phyloP scores from a whole-genome alignment of 179 eudicot species.

The Beta macrorhiza region DNA sequence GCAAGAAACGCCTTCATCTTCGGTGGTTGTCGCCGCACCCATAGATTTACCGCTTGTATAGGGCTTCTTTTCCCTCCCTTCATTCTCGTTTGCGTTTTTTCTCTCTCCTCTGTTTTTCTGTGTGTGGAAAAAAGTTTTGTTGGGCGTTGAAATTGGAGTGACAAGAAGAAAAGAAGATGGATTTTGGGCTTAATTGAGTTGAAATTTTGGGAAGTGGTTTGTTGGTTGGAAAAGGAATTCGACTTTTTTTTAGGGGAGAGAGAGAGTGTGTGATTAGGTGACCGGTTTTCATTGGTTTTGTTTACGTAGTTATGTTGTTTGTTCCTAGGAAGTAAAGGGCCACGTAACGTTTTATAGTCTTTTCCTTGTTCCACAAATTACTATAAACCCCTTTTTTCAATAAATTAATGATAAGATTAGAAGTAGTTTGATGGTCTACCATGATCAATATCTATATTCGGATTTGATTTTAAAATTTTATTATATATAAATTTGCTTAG shows the following conservation, averaged over 20 bases:
- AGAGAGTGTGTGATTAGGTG: background rate
- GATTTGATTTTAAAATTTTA: too few relatives aligned
- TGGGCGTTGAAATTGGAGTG: too few relatives aligned
- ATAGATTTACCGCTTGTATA: constrained; percentile 30
- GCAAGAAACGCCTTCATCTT: constrained; percentile 38
- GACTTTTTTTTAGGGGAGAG: background rate
- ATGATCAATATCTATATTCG: too few relatives aligned
- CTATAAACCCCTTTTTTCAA: too few relatives aligned
- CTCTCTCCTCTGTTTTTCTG: background rate
- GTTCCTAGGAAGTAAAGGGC: constrained; percentile 1
- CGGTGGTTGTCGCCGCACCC: constrained; percentile 38
- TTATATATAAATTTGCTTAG: too few relatives aligned
- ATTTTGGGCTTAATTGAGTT: background rate
- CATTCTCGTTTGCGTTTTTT: background rate
- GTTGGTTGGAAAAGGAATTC: too few relatives aligned
- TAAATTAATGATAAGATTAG: too few relatives aligned
- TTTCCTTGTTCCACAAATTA: too few relatives aligned
- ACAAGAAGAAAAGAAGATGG: background rate
- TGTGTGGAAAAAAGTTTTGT: too few relatives aligned
- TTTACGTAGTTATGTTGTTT: background rate
- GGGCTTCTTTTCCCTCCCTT: constrained; percentile 39
- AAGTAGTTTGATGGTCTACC: too few relatives aligned
- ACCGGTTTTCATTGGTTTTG: background rate
- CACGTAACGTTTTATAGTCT: background rate
- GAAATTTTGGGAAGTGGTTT: background rate